Evolutionary conservation across 805 yeast species (phyloP).

Genomic region (Peterozyma toletana): DNA sequence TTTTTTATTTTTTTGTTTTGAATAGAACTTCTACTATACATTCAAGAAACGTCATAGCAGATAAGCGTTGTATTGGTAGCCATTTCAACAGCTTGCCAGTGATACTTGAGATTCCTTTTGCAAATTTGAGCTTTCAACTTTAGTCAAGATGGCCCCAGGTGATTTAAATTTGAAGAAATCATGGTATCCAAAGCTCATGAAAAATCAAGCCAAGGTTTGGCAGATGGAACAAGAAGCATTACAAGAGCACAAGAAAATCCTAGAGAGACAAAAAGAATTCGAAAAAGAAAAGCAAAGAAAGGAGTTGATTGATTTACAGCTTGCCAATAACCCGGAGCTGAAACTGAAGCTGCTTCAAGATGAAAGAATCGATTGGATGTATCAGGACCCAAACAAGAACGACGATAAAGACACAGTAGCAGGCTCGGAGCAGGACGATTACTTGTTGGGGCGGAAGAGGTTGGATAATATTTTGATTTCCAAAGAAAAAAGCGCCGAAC

Average conservation of each 20-base stretch:
- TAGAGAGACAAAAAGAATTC: conserved; percentile 58
- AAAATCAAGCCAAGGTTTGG: conserved; percentile 84
- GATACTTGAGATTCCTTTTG: no score
- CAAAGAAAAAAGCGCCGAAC: conserved; percentile 1
- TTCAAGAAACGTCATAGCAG: no score
- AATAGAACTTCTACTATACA: no score
- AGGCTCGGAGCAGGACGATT: conserved; percentile 41
- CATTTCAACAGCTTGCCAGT: no score
- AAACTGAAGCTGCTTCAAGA: conserved; percentile 17
- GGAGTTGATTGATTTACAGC: conserved; percentile 43
- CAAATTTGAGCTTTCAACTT: no score
- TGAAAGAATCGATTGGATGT: conserved; percentile 81
- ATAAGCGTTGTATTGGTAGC: no score
- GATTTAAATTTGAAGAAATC: conserved; percentile 89
- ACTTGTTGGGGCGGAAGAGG: conserved; percentile 44
- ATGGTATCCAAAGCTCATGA: conserved; percentile 89
- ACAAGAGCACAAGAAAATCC: conserved; percentile 58
- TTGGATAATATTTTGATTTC: conserved; percentile 25
- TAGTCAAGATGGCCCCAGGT: conserved; percentile 45
- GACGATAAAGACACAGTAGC: conserved; percentile 16
- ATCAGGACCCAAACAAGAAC: conserved; percentile 38
- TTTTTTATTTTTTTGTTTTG: no score
- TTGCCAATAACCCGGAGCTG: conserved; percentile 30
- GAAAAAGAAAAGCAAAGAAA: conserved; percentile 52
- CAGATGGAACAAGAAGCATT: conserved; percentile 70